Percentiles rank a stretch among this genome's conserved stretches.
These are phyloP conservation scores for Botryosphaeria dothidea DNA, from an alignment of 2,329 filamentous ascomycete genomes.

Conservation along the genomic window DNA sequence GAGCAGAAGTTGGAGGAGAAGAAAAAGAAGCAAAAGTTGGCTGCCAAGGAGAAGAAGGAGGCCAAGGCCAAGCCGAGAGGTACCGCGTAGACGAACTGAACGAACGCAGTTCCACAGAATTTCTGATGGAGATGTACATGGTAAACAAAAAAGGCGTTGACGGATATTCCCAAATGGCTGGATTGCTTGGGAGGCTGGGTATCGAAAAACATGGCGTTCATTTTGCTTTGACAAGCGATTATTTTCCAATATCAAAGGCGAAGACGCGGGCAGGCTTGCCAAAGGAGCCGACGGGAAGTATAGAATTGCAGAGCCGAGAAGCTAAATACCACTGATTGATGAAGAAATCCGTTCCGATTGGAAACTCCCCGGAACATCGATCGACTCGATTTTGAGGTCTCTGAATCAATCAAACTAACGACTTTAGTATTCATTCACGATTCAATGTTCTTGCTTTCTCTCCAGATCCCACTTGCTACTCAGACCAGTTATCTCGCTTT, in stretches of 20 bases:
- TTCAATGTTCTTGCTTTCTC: too few species aligned
- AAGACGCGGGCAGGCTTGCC: background rate
- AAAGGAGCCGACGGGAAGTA: background rate
- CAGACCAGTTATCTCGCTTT: too few species aligned
- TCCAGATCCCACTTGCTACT: too few species aligned
- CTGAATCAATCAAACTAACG: too few species aligned
- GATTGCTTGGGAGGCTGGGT: background rate
- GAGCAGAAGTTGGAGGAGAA: constrained; percentile 89
- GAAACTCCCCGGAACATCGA: too few species aligned
- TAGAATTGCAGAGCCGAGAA: too few species aligned
- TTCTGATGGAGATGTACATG: too few species aligned
- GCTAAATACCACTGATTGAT: too few species aligned
- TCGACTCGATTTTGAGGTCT: too few species aligned
- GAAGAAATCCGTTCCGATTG: too few species aligned
- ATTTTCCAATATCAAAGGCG: background rate
- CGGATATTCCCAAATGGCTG: background rate
- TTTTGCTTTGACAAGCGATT: background rate
- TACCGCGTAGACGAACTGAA: constrained; percentile 40
- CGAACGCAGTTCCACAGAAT: too few species aligned
- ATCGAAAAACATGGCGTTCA: background rate
- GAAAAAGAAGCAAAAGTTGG: constrained; percentile 93
- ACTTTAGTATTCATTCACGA: too few species aligned
- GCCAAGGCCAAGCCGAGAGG: constrained; percentile 83
- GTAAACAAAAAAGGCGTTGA: background rate
- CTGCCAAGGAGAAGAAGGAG: constrained; percentile 93